phyloP scores from a whole-genome alignment of 148 eudicot species.

The Rhododendron mucronatum region DNA sequence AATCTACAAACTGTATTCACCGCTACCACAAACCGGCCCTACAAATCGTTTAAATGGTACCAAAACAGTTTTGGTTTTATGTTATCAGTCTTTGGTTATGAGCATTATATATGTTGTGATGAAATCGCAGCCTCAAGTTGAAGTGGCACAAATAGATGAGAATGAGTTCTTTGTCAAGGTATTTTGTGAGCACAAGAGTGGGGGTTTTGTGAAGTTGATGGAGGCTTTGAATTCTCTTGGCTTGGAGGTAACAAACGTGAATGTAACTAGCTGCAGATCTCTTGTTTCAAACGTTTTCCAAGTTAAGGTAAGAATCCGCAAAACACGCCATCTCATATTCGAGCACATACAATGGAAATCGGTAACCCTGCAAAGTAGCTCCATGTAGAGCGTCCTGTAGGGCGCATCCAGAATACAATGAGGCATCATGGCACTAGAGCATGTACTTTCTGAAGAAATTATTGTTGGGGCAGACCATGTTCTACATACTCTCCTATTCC shows the following conservation, averaged over 20 bases:
- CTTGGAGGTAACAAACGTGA: slow-evolving; percentile 71
- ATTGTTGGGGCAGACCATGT: background rate
- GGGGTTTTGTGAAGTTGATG: slow-evolving; percentile 83
- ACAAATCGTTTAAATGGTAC: background rate
- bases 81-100: background rate
- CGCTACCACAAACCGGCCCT: too few relatives aligned
- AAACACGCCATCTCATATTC: background rate
- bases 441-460: background rate
- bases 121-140: slow-evolving; percentile 77
- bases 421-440: background rate
- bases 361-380: too few relatives aligned
- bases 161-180: slow-evolving; percentile 87
- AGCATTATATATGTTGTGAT: background rate
- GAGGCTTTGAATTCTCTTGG: slow-evolving; percentile 71
- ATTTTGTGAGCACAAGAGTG: slow-evolving; percentile 79
- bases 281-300: slow-evolving; percentile 75
- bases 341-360: too few relatives aligned
- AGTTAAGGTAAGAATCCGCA: slow-evolving; percentile 54
- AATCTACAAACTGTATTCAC: background rate
- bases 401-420: background rate
- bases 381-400: too few relatives aligned
- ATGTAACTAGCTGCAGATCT: slow-evolving; percentile 66
- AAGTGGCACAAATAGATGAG: slow-evolving; percentile 70
- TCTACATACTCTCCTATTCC: too few relatives aligned
- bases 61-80: background rate